A percentile compares a stretch with the other conserved stretches of the same genome.
phyloP scores from a whole-genome alignment of 768 basidiomycete species.

The Boletus fagicola region DNA sequence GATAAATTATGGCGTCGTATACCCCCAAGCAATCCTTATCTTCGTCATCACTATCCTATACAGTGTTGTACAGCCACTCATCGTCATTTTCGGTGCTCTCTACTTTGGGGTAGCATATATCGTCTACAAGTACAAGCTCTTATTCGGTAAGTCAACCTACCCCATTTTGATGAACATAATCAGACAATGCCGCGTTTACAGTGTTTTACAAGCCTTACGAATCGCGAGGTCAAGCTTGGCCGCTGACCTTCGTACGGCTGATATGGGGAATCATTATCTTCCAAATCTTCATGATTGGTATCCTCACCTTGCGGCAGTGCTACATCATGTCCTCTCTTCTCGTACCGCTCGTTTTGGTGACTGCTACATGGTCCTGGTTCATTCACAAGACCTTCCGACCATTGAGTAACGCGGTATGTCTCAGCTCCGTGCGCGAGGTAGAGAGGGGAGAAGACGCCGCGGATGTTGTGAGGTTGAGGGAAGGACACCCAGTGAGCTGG shows the following conservation, averaged over 20 bases:
- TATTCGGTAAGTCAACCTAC: conserved; percentile 67
- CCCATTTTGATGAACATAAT: not conserved
- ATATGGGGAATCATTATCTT: conserved; percentile 93
- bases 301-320: conserved; percentile 71
- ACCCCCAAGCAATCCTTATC: conserved; percentile 94
- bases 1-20: conserved; percentile 97
- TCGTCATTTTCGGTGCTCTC: conserved; percentile 90
- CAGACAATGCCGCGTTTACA: conserved; percentile 31
- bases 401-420: conserved; percentile 76
- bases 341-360: conserved; percentile 72
- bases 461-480: conserved; percentile 69
- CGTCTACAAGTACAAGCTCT: conserved; percentile 96
- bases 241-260: conserved; percentile 87
- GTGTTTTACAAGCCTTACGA: conserved; percentile 99
- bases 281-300: conserved; percentile 94
- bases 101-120: conserved; percentile 97
- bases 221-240: conserved; percentile 97
- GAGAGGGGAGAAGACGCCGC: conserved; percentile 85
- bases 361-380: conserved; percentile 79
- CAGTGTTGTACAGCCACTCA: conserved; percentile 93
- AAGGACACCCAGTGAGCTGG: conserved; percentile 84
- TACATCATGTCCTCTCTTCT: conserved; percentile 62
- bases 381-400: conserved; percentile 65
- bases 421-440: conserved; percentile 86
- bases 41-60: conserved; percentile 95